phyloP scores from a whole-genome alignment of 129 eudicot species.

The Deinandra increscens region DNA sequence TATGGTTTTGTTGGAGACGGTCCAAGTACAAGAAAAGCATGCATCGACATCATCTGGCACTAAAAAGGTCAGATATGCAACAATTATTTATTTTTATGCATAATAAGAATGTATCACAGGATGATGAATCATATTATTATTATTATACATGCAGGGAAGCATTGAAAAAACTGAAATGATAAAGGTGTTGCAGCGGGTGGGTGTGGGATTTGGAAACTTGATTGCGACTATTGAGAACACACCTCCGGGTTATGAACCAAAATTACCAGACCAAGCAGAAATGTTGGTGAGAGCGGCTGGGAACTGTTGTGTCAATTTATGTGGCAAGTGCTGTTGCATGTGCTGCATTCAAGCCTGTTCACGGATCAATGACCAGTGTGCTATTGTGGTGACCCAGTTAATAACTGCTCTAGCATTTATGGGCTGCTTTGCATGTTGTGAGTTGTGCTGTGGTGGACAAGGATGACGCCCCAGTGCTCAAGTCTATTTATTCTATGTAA shows the following conservation, averaged over 20 bases:
- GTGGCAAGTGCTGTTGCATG: constrained; percentile 68
- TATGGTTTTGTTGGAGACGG: constrained; percentile 64
- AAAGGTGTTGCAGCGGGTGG: constrained; percentile 42
- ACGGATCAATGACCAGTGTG: constrained; percentile 60
- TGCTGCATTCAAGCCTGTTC: constrained; percentile 74
- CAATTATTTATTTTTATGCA: no score
- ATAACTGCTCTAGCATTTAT: constrained; percentile 61
- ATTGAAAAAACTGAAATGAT: constrained; percentile 30
- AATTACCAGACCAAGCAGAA: constrained; percentile 68
- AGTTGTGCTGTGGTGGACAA: constrained; percentile 43
- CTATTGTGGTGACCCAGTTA: constrained; percentile 60
- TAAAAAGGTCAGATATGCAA: constrained; percentile 34
- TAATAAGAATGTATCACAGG: neutral
- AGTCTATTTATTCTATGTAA: neutral
- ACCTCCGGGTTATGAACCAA: constrained; percentile 62
- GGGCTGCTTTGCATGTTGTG: constrained; percentile 74
- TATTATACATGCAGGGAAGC: constrained; percentile 23
- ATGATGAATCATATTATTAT: neutral
- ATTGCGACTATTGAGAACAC: constrained; percentile 73
- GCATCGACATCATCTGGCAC: constrained; percentile 34
- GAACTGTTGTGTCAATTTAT: constrained; percentile 62
- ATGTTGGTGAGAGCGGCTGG: constrained; percentile 71
- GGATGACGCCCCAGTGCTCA: neutral
- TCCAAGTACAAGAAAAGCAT: constrained; percentile 39
- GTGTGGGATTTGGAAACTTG: constrained; percentile 71